phyloP scores from a whole-genome alignment of 2,329 filamentous ascomycete genomes.

The Leptosphaerulina australis region DNA sequence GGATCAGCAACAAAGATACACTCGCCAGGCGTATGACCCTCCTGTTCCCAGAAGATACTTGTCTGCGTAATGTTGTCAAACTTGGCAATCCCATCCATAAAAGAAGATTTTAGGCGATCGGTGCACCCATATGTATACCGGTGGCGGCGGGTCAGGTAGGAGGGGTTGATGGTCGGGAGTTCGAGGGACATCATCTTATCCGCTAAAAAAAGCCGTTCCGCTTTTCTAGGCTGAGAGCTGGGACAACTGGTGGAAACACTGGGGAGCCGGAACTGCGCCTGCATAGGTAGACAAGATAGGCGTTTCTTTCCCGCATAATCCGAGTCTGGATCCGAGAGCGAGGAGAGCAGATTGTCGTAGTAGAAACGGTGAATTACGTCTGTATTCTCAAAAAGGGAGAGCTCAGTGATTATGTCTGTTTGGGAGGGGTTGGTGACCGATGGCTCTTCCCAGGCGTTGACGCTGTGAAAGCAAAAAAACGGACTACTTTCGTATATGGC shows the following conservation, averaged over 20 bases:
- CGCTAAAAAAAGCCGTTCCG: slow-evolving; percentile 51
- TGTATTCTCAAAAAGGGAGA: slow-evolving; percentile 66
- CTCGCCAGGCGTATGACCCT: slow-evolving; percentile 71
- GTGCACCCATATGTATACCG: slow-evolving; percentile 67
- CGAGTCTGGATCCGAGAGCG: slow-evolving; percentile 14
- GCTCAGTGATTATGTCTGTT: slow-evolving; percentile 68
- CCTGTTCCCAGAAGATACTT: slow-evolving; percentile 62
- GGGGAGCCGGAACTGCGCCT: slow-evolving; percentile 39
- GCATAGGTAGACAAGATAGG: slow-evolving; percentile 33
- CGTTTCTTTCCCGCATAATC: slow-evolving; percentile 34
- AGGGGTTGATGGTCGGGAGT: slow-evolving; percentile 69
- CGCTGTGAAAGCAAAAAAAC: slow-evolving; percentile 79
- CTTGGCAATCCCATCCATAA: slow-evolving; percentile 69
- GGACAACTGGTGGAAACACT: slow-evolving; percentile 42
- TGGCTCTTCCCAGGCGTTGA: slow-evolving; percentile 75
- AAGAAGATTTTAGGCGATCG: slow-evolving; percentile 63
- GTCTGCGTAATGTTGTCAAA: slow-evolving; percentile 64
- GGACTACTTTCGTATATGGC: slow-evolving; percentile 70
- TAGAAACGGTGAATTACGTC: slow-evolving; percentile 72
- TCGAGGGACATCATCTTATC: slow-evolving; percentile 62
- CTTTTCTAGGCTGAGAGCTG: slow-evolving; percentile 42
- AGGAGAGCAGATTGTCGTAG: slow-evolving; percentile 55
- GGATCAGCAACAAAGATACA: slow-evolving; percentile 68
- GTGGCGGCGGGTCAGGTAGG: slow-evolving; percentile 58
- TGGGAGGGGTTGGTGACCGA: slow-evolving; percentile 43